These are phyloP conservation scores for Naganishia randhawae DNA, from an alignment of 768 basidiomycete species.

Conservation along the genomic window DNA sequence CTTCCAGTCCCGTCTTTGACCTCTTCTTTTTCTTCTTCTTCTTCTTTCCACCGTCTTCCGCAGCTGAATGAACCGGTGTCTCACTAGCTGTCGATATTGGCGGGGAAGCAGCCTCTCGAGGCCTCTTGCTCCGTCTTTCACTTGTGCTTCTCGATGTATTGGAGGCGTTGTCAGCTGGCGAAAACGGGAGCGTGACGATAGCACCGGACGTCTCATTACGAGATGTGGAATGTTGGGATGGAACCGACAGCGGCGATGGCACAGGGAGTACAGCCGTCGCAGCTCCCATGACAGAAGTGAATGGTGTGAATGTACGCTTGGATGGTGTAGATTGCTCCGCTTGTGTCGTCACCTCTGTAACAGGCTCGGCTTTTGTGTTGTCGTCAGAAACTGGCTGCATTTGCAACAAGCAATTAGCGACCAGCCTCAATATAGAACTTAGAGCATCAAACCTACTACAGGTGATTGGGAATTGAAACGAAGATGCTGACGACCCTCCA, in stretches of 20 bases:
- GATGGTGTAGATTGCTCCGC: not conserved
- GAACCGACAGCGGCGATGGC: not conserved
- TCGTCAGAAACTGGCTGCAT: constrained; percentile 3
- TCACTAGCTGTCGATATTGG: constrained; percentile 2
- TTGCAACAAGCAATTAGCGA: not conserved
- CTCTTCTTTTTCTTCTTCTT: constrained; percentile 7
- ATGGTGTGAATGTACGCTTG: constrained; percentile 3
- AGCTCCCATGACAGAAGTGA: not conserved
- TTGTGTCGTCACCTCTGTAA: not conserved
- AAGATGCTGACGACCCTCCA: constrained; percentile 16
- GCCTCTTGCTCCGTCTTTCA: not conserved
- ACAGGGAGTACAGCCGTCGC: not conserved
- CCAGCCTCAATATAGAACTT: not conserved
- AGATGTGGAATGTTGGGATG: not conserved
- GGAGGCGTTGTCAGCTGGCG: not conserved
- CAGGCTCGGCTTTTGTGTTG: not conserved
- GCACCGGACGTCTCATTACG: not conserved
- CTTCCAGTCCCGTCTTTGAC: not conserved
- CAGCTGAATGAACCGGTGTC: not conserved
- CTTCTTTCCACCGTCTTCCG: not conserved
- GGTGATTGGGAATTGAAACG: constrained; percentile 8
- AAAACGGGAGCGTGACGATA: not conserved
- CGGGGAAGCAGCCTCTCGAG: not conserved
- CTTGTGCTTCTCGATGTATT: not conserved
- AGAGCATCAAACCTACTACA: not conserved